Percentiles rank a stretch among this genome's conserved stretches.
Conservation (phyloP, 2,329 filamentous ascomycete species). For the Fusarium falciforme region DNA sequence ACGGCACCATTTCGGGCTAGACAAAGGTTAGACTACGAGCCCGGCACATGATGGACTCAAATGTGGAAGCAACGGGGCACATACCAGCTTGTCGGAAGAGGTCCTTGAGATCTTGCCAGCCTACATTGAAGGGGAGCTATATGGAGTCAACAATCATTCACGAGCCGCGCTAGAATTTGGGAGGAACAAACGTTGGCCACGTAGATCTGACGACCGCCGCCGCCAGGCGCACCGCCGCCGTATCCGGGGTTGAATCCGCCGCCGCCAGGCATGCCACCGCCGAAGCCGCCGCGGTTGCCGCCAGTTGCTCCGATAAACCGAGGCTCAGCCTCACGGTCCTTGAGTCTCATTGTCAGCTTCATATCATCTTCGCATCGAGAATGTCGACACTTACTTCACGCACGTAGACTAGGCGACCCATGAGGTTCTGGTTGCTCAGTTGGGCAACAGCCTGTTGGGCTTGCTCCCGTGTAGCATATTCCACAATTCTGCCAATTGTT, state of each 20-base stretch:
- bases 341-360: slow-evolving; percentile 4
- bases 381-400: slow-evolving; percentile 78
- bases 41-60: background rate
- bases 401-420: slow-evolving; percentile 98
- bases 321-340: slow-evolving; percentile 98
- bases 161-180: slow-evolving; percentile 10
- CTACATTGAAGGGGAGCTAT: slow-evolving; percentile 95
- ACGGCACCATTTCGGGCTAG: slow-evolving; percentile 76
- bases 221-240: slow-evolving; percentile 59
- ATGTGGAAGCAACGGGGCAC: slow-evolving; percentile 49
- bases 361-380: too few species aligned
- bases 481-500: slow-evolving; percentile 84
- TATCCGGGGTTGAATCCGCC: slow-evolving; percentile 70
- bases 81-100: slow-evolving; percentile 97
- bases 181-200: slow-evolving; percentile 90
- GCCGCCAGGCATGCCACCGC: slow-evolving; percentile 63
- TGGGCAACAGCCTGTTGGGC: slow-evolving; percentile 96
- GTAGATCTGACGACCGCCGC: slow-evolving; percentile 85
- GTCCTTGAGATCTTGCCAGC: slow-evolving; percentile 99
- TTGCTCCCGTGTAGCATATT: slow-evolving; percentile 99
- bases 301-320: slow-evolving; percentile 86
- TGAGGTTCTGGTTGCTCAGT: slow-evolving; percentile 98
- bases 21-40: slow-evolving; percentile 18
- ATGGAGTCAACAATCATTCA: slow-evolving; percentile 34
- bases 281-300: slow-evolving; percentile 71